These are phyloP conservation scores for Melanopsichium pennsylvanicum DNA, from an alignment of 1,284 basidiomycete genomes.

Conservation along the genomic window DNA sequence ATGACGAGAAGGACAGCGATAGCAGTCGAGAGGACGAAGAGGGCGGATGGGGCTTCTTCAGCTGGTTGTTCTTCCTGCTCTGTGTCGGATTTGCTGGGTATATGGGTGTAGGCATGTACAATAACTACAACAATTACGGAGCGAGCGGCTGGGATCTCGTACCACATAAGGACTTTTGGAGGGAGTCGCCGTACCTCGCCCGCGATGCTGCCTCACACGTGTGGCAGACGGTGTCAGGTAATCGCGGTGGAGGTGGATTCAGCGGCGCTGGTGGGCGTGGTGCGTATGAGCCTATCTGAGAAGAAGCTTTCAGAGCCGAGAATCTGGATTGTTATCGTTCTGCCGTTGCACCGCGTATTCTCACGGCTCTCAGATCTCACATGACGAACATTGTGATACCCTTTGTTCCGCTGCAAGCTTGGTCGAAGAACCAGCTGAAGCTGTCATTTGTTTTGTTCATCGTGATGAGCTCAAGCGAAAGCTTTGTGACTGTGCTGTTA, in stretches of 20 bases:
- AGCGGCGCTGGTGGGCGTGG: slow-evolving; percentile 31
- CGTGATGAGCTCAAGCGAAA: neutral
- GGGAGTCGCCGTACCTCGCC: slow-evolving; percentile 52
- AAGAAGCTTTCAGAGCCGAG: neutral
- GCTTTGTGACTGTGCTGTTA: neutral
- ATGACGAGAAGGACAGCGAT: slow-evolving; percentile 4
- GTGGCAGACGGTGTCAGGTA: slow-evolving; percentile 35
- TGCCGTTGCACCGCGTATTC: neutral
- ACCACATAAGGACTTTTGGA: slow-evolving; percentile 59
- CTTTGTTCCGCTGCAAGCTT: neutral
- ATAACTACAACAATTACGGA: slow-evolving; percentile 59
- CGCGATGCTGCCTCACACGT: slow-evolving; percentile 43
- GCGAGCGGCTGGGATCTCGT: slow-evolving; percentile 59
- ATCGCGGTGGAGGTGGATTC: slow-evolving; percentile 30
- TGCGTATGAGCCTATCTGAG: slow-evolving; percentile 43
- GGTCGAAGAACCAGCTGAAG: neutral
- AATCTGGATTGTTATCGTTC: neutral
- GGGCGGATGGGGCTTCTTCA: slow-evolving; percentile 47
- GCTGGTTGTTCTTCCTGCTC: slow-evolving; percentile 43
- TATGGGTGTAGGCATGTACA: slow-evolving; percentile 52
- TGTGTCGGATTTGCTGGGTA: slow-evolving; percentile 35
- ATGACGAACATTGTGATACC: neutral
- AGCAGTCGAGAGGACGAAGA: slow-evolving; percentile 4
- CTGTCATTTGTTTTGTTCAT: no score
- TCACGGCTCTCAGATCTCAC: no score